Conservation (phyloP, 331 rosid species). For the Pyrus hybrid region DNA sequence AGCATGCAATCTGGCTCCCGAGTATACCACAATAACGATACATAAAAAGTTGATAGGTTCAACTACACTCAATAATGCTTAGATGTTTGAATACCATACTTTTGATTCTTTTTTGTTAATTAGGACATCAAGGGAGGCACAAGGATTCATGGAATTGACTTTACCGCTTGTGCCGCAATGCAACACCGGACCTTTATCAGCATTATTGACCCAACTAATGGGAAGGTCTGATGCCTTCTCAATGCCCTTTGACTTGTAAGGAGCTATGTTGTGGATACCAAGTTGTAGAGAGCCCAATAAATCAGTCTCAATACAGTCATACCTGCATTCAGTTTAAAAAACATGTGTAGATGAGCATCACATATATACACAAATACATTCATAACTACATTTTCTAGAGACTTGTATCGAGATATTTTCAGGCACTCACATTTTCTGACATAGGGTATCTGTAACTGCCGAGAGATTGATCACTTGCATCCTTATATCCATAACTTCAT, state of each 20-base stretch:
- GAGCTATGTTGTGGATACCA: slow-evolving; percentile 74
- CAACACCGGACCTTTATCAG: slow-evolving; percentile 34
- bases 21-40: background rate
- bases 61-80: background rate
- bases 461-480: slow-evolving; percentile 74
- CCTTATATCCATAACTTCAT: slow-evolving; percentile 52
- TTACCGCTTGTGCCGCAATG: slow-evolving; percentile 42
- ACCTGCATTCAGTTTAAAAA: slow-evolving; percentile 48
- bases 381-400: slow-evolving; percentile 46
- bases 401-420: background rate
- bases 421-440: slow-evolving; percentile 71
- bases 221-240: slow-evolving; percentile 90
- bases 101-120: background rate
- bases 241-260: slow-evolving; percentile 90
- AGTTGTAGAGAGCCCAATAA: slow-evolving; percentile 65
- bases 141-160: slow-evolving; percentile 13
- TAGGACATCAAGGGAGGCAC: background rate
- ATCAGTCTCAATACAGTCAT: slow-evolving; percentile 95
- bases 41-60: background rate
- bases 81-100: background rate
- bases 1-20: background rate
- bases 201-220: slow-evolving; percentile 43
- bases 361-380: slow-evolving; percentile 26
- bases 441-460: slow-evolving; percentile 58
- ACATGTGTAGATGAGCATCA: background rate